phyloP scores from a whole-genome alignment of 2,329 filamentous ascomycete genomes.

The Calonectria multiphialidica region DNA sequence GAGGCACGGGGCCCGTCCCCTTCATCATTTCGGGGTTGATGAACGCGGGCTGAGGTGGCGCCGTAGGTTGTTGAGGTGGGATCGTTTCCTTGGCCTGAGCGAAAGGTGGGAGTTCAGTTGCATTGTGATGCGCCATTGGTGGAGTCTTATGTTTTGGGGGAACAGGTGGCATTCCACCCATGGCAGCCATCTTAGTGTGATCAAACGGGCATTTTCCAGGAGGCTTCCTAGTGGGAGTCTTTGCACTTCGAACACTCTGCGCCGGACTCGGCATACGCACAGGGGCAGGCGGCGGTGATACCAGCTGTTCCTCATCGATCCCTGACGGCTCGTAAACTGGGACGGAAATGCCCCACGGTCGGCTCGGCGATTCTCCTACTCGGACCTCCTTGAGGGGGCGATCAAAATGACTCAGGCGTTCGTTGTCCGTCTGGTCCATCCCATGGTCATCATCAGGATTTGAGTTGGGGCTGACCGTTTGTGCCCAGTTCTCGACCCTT shows the following conservation, averaged over 20 bases:
- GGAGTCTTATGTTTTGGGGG: constrained; percentile 26
- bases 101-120: constrained; percentile 28
- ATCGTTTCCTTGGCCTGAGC: constrained; percentile 37
- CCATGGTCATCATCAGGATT: constrained; percentile 49
- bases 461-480: constrained; percentile 73
- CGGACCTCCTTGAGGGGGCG: constrained; percentile 87
- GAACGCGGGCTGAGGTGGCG: constrained; percentile 61
- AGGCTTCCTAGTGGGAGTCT: constrained; percentile 43
- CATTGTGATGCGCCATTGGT: constrained; percentile 24
- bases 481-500: constrained; percentile 88
- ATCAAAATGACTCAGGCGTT: constrained; percentile 82
- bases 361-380: constrained; percentile 92
- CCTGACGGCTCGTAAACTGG: constrained; percentile 66
- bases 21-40: constrained; percentile 58
- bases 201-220: constrained; percentile 71
- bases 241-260: constrained; percentile 37
- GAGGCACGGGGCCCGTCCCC: constrained; percentile 57
- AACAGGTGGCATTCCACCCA: constrained; percentile 44
- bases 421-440: constrained; percentile 56
- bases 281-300: constrained; percentile 70
- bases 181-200: constrained; percentile 58
- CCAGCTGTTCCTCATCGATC: constrained; percentile 55
- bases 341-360: constrained; percentile 92
- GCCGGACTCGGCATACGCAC: constrained; percentile 61
- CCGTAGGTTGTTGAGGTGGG: constrained; percentile 30